Evolutionary conservation across 495 filamentous ascomycete genomes (phyloP).

Genomic region (Antarctomyces pellizariae): DNA sequence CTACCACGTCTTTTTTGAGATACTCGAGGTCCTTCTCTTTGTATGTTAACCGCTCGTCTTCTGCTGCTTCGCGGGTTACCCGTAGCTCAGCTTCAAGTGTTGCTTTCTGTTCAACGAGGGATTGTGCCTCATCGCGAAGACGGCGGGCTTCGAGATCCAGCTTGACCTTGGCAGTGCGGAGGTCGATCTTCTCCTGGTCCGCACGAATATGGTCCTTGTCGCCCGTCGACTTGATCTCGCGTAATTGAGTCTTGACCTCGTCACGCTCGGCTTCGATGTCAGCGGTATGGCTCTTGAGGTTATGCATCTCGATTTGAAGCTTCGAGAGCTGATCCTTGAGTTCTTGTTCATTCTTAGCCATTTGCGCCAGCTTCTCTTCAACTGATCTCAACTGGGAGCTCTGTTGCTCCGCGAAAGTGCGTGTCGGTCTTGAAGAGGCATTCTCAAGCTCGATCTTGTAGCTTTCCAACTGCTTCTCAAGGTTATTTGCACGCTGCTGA

Average conservation of each 20-base stretch:
- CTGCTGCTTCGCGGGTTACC: conserved; percentile 22
- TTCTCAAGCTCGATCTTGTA: conserved; percentile 19
- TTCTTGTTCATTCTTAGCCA: conserved; percentile 31
- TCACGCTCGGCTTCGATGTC: conserved; percentile 39
- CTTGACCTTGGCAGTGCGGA: conserved; percentile 32
- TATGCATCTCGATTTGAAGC: conserved; percentile 34
- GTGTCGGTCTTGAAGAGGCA: conserved; percentile 21
- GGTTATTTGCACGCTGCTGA: conserved; percentile 23
- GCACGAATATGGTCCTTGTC: conserved; percentile 28
- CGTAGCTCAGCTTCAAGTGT: conserved; percentile 15
- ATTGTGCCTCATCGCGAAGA: conserved; percentile 30
- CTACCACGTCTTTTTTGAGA: conserved; percentile 35
- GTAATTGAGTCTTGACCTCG: conserved; percentile 33
- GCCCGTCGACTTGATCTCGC: conserved; percentile 21
- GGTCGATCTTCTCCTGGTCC: conserved; percentile 37
- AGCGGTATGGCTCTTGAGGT: conserved; percentile 25
- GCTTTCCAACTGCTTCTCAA: conserved; percentile 25
- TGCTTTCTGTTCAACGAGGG: conserved; percentile 24
- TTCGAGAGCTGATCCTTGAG: conserved; percentile 38
- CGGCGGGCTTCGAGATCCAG: conserved; percentile 34
- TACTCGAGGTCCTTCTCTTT: conserved; percentile 29
- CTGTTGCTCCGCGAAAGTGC: conserved; percentile 19
- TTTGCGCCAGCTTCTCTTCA: conserved; percentile 21
- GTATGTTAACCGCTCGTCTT: conserved; percentile 25
- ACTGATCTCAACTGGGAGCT: conserved; percentile 12